These are phyloP conservation scores for Irpex sp. DNA, from an alignment of 1,284 basidiomycete species.

Conservation along the genomic window DNA sequence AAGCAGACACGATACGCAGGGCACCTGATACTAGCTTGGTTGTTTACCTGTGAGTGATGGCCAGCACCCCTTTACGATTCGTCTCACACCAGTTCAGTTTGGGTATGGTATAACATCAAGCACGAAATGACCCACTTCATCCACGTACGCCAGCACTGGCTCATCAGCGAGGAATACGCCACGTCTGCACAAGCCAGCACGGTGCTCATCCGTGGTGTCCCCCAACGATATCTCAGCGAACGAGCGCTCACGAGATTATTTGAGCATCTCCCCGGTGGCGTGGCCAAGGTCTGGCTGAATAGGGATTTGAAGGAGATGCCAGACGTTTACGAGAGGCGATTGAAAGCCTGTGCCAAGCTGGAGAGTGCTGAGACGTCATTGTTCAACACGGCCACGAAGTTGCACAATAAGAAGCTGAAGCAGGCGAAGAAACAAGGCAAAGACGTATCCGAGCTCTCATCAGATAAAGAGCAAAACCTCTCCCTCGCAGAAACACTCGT, in stretches of 20 bases:
- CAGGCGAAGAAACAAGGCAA: slow-evolving; percentile 31
- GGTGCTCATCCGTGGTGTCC: slow-evolving; percentile 85
- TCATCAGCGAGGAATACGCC: slow-evolving; percentile 71
- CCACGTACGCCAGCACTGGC: slow-evolving; percentile 77
- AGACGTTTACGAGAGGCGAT: slow-evolving; percentile 74
- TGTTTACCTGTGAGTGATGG: slow-evolving; percentile 64
- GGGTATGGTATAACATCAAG: slow-evolving; percentile 81
- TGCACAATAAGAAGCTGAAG: slow-evolving; percentile 44
- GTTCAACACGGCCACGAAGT: slow-evolving; percentile 69
- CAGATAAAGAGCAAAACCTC: slow-evolving; percentile 42
- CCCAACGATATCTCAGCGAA: slow-evolving; percentile 67
- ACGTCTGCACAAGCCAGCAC: slow-evolving; percentile 80
- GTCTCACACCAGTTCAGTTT: slow-evolving; percentile 42
- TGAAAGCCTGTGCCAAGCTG: slow-evolving; percentile 70
- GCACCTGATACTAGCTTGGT: slow-evolving; percentile 67
- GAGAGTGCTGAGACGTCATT: slow-evolving; percentile 82
- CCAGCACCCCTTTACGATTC: background rate
- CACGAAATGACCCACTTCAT: slow-evolving; percentile 81
- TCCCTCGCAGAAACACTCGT: slow-evolving; percentile 53
- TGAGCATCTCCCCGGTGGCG: slow-evolving; percentile 76
- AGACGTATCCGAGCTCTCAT: slow-evolving; percentile 14
- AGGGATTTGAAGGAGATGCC: slow-evolving; percentile 82
- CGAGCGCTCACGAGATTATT: slow-evolving; percentile 66
- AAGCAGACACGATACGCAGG: slow-evolving; percentile 63
- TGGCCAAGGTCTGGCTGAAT: slow-evolving; percentile 88